These are phyloP conservation scores for Apophysomyces trapeziformis DNA, from an alignment of 371 early-diverging fungal genomes.

Conservation along the genomic window DNA sequence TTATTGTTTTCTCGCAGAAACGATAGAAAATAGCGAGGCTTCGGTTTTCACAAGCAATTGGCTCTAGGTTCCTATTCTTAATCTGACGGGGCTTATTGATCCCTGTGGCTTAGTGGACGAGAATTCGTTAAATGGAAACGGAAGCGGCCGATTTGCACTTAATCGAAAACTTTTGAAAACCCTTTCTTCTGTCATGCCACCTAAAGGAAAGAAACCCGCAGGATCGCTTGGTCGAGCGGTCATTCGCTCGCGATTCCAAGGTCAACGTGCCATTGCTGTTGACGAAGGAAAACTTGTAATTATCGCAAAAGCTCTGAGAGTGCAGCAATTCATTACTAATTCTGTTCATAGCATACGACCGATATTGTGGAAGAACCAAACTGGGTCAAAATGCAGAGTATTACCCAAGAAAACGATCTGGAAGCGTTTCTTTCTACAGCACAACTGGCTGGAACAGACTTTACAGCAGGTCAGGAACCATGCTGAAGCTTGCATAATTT, in stretches of 20 bases:
- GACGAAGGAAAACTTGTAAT: conserved; percentile 69
- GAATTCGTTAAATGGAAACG: no score
- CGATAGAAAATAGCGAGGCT: no score
- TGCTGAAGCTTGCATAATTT: neutral
- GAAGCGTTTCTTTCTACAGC: conserved; percentile 97
- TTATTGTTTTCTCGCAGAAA: no score
- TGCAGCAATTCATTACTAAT: neutral
- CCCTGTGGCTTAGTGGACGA: no score
- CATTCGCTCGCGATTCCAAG: conserved; percentile 90
- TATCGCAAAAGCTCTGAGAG: neutral
- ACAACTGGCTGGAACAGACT: conserved; percentile 93
- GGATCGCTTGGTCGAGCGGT: conserved; percentile 87
- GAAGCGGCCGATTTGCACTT: no score
- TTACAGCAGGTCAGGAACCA: conserved; percentile 78
- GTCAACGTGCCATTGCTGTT: conserved; percentile 72
- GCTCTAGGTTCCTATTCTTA: no score
- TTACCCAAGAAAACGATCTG: conserved; percentile 96
- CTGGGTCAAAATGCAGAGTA: conserved; percentile 91
- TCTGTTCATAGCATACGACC: conserved; percentile 76
- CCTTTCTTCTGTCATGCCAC: conserved; percentile 23
- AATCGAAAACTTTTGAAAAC: neutral
- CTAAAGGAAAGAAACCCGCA: conserved; percentile 42
- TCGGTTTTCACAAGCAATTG: no score
- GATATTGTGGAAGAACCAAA: conserved; percentile 83
- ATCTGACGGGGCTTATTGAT: no score